Evolutionary conservation across 225 moss, liverwort and hornwort genomes (phyloP).

Genomic region (Bryum argenteum): DNA sequence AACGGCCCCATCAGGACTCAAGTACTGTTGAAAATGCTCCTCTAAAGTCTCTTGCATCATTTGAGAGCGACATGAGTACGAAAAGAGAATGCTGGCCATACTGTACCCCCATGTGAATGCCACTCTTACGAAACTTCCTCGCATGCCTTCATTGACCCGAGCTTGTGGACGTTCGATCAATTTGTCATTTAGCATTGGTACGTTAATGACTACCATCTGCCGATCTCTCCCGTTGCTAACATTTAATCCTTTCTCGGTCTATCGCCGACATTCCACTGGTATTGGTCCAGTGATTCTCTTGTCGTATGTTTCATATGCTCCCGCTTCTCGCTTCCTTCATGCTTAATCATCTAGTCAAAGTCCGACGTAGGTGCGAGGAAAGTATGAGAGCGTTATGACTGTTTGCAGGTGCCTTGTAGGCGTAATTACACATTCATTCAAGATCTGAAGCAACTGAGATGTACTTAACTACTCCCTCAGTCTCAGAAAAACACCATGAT

Average conservation of each 20-base stretch:
- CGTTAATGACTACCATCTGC: not conserved
- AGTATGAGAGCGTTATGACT: too few species aligned
- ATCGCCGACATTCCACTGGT: not conserved
- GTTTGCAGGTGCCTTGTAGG: too few species aligned
- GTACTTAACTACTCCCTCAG: too few species aligned
- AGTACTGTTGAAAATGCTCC: not conserved
- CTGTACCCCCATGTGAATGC: not conserved
- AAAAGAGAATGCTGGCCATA: not conserved
- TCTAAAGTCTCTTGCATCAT: not conserved
- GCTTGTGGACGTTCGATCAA: not conserved
- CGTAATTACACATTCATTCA: too few species aligned
- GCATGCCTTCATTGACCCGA: not conserved
- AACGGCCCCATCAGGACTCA: too few species aligned
- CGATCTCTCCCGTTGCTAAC: not conserved
- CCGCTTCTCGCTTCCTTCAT: too few species aligned
- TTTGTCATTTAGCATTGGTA: not conserved
- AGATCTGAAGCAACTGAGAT: too few species aligned
- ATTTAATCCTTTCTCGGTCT: not conserved
- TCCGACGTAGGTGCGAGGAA: too few species aligned
- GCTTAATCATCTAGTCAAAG: too few species aligned
- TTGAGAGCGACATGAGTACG: not conserved
- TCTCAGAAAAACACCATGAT: too few species aligned
- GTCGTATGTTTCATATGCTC: too few species aligned
- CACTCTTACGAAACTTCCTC: not conserved
- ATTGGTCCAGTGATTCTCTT: too few species aligned